Evolutionary conservation across 2,329 filamentous ascomycete species (phyloP).

Genomic region (Alternaria angustiovoidea): DNA sequence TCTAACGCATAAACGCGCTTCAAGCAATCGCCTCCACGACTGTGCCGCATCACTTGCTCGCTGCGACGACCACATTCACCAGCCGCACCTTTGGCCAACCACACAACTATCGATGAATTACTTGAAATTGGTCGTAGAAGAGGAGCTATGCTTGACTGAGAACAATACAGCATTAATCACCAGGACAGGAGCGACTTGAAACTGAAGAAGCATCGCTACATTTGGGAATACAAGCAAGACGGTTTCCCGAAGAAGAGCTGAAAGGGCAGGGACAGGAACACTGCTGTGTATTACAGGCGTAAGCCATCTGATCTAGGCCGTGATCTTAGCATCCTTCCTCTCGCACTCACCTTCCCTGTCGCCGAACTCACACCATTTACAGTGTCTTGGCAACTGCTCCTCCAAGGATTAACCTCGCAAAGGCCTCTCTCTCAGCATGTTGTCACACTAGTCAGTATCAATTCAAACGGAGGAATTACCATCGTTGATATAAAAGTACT

Average conservation of each 20-base stretch:
- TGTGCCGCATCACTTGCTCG: not conserved
- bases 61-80: not conserved
- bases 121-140: not conserved
- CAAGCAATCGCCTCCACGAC: not conserved
- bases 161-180: not conserved
- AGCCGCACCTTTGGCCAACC: not conserved
- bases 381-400: not conserved
- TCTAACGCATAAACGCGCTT: constrained; percentile 11
- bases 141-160: not conserved
- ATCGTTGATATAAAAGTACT: not conserved
- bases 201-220: not conserved
- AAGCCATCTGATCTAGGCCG: not conserved
- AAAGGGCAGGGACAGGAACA: not conserved
- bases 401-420: not conserved
- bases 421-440: not conserved
- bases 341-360: not conserved
- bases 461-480: not conserved
- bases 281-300: not conserved
- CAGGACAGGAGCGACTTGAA: not conserved
- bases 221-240: not conserved
- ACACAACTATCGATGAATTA: not conserved
- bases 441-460: not conserved
- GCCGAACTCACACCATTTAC: not conserved
- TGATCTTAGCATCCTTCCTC: not conserved
- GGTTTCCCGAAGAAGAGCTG: too few relatives aligned